Evolutionary conservation across 495 filamentous ascomycete species (phyloP).

Genomic region (Bathelium albidoporum): DNA sequence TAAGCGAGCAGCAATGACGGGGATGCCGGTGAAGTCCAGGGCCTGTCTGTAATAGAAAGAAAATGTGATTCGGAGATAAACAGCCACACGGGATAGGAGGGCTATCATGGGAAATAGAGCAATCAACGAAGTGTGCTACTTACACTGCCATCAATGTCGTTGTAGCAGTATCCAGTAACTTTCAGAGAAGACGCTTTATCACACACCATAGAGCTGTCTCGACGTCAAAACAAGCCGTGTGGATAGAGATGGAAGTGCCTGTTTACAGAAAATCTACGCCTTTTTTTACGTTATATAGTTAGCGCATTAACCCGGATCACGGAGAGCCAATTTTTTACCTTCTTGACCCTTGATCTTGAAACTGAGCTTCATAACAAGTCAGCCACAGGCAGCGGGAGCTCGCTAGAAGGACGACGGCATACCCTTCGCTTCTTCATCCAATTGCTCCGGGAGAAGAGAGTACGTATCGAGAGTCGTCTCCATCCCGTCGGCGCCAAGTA

Average conservation of each 20-base stretch:
- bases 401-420: neutral
- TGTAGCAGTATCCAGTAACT: conserved; percentile 71
- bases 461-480: neutral
- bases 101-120: neutral
- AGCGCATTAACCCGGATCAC: neutral
- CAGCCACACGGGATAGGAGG: neutral
- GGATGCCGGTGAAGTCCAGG: too few species aligned
- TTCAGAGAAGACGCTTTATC: conserved; percentile 53
- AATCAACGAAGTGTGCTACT: conserved; percentile 22
- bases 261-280: conserved; percentile 3
- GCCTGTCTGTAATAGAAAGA: neutral
- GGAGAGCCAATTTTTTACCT: neutral
- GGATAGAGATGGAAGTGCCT: neutral
- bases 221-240: neutral
- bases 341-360: conserved; percentile 1
- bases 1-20: neutral
- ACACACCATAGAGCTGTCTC: conserved; percentile 55
- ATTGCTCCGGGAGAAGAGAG: neutral
- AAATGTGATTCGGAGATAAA: neutral
- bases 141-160: conserved; percentile 59
- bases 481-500: neutral
- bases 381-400: neutral
- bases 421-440: conserved; percentile 2
- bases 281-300: neutral
- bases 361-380: neutral